Evolutionary conservation across 164 flowering plant species (phyloP).

Genomic region (Tinospora cordifolia): DNA sequence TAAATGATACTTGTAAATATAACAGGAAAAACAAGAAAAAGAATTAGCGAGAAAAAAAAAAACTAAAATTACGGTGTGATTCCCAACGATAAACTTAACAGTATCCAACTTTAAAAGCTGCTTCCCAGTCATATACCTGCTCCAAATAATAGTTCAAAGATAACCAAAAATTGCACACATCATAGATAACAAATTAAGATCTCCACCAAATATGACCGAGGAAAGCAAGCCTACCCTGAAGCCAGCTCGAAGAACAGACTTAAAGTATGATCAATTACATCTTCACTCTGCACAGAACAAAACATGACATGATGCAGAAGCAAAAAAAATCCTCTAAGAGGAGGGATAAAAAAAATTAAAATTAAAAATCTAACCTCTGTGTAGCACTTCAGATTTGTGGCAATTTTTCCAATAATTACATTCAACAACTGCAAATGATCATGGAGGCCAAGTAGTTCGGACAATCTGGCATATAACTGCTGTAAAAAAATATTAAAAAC

Average conservation of each 20-base stretch:
- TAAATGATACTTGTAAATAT: background rate
- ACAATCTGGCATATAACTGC: constrained; percentile 95
- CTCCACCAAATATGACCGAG: background rate
- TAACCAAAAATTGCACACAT: background rate
- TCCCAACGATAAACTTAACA: constrained; percentile 68
- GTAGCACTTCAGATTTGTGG: constrained; percentile 89
- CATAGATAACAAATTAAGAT: background rate
- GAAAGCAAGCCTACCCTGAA: constrained; percentile 62
- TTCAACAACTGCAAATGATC: constrained; percentile 80
- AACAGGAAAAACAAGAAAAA: constrained; percentile 1
- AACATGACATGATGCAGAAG: background rate
- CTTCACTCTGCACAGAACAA: constrained; percentile 62
- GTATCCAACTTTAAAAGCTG: constrained; percentile 87
- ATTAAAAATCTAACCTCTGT: constrained; percentile 49
- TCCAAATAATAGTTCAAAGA: constrained; percentile 6
- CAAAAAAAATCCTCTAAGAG: constrained; percentile 6
- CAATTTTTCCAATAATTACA: constrained; percentile 92
- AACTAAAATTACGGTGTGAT: constrained; percentile 65
- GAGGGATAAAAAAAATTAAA: constrained; percentile 3
- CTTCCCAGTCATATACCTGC: constrained; percentile 97
- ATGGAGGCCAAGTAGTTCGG: constrained; percentile 92
- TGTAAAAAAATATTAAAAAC: constrained; percentile 40
- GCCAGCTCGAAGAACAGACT: constrained; percentile 91
- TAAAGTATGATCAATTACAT: constrained; percentile 85
- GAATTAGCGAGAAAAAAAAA: constrained; percentile 5